Evolutionary conservation across 805 yeast genomes (phyloP).

Genomic region (Metschnikowia noctiluminum): DNA sequence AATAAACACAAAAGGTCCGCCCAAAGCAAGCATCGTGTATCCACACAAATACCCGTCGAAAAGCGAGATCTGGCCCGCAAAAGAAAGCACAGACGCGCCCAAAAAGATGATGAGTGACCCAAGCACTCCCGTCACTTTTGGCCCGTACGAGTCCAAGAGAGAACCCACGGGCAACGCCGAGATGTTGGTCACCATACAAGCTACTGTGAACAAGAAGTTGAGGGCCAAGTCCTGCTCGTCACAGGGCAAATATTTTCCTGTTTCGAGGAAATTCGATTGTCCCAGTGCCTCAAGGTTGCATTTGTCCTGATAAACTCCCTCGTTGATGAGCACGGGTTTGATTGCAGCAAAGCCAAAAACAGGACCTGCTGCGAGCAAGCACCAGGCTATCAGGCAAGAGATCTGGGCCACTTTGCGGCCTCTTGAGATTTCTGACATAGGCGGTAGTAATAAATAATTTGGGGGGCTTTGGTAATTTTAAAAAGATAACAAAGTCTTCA

Average conservation of each 20-base stretch:
- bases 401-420: slow-evolving; percentile 50
- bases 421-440: slow-evolving; percentile 18
- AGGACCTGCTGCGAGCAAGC: slow-evolving; percentile 88
- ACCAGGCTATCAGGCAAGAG: slow-evolving; percentile 77
- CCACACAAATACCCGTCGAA: slow-evolving; percentile 73
- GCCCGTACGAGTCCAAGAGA: slow-evolving; percentile 76
- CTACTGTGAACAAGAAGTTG: slow-evolving; percentile 78
- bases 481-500: neutral
- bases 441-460: too few relatives aligned
- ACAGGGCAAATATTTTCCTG: slow-evolving; percentile 37
- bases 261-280: neutral
- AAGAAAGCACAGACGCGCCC: slow-evolving; percentile 51
- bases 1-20: slow-evolving; percentile 92
- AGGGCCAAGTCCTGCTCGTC: slow-evolving; percentile 77
- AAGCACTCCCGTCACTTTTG: slow-evolving; percentile 69
- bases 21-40: slow-evolving; percentile 73
- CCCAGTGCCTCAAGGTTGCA: slow-evolving; percentile 42
- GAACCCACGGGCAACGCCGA: slow-evolving; percentile 81
- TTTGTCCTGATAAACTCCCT: slow-evolving; percentile 67
- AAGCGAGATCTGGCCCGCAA: slow-evolving; percentile 30
- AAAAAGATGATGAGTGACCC: slow-evolving; percentile 60
- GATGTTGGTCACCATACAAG: slow-evolving; percentile 83
- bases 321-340: slow-evolving; percentile 73
- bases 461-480: too few relatives aligned
- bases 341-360: slow-evolving; percentile 95